Conservation (phyloP, 192 early-diverging fungal species). For the Coemansia sp. region DNA sequence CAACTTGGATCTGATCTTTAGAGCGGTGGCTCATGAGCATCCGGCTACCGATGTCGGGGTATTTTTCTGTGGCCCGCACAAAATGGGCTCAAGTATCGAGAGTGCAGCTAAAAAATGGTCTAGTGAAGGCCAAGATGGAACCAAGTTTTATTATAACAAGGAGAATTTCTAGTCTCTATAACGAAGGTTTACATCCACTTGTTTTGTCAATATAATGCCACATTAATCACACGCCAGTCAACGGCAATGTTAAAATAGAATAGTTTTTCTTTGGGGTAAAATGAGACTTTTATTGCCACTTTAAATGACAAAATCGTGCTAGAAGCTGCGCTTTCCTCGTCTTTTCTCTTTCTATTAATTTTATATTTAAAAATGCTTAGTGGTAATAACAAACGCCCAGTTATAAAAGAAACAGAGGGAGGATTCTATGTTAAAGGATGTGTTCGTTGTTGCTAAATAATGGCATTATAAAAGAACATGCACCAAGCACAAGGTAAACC, state of each 20-base stretch:
- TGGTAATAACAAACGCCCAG: not conserved
- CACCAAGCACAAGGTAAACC: too few species aligned
- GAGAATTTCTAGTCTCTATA: constrained; percentile 59
- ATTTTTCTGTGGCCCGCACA: constrained; percentile 83
- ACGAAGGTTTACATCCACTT: not conserved
- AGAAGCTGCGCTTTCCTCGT: not conserved
- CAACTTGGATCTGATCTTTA: constrained; percentile 73
- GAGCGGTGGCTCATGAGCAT: constrained; percentile 59
- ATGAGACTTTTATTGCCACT: not conserved
- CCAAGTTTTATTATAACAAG: constrained; percentile 75
- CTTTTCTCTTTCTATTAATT: not conserved
- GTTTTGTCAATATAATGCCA: not conserved
- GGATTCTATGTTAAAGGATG: too few species aligned
- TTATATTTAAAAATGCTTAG: too few species aligned
- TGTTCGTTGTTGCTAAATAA: too few species aligned
- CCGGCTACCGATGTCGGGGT: constrained; percentile 79
- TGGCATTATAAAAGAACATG: too few species aligned
- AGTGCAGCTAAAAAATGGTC: constrained; percentile 63
- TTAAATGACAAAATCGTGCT: not conserved
- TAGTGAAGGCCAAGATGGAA: constrained; percentile 60
- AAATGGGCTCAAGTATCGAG: constrained; percentile 63
- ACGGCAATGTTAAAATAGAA: too few species aligned
- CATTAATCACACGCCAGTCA: too few species aligned
- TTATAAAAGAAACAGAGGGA: too few species aligned
- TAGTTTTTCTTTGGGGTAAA: too few species aligned